phyloP scores from a whole-genome alignment of 176 grass and related monocot genomes.

The Typha latifolia region DNA sequence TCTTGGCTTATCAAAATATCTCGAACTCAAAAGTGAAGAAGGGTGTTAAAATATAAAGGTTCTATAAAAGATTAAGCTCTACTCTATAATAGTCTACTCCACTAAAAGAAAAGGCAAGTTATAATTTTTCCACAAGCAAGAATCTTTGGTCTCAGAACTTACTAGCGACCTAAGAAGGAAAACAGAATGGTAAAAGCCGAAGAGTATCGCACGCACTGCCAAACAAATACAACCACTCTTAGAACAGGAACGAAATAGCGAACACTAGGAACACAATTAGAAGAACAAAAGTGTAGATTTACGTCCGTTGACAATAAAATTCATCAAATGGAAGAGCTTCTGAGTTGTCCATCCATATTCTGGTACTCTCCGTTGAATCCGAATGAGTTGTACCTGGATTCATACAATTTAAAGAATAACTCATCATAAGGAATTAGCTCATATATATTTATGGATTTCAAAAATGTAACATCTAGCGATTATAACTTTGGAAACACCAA shows the following conservation, averaged over 20 bases:
- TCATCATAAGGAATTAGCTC: not conserved
- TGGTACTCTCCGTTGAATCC: conserved; percentile 78
- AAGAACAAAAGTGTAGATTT: conserved; percentile 8
- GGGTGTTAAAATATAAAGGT: no score
- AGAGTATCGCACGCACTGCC: conserved; percentile 22
- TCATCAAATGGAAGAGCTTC: conserved; percentile 85
- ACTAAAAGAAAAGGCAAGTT: not conserved
- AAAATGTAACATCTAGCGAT: not conserved
- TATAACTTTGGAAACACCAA: not conserved
- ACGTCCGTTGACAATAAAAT: conserved; percentile 82
- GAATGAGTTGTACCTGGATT: conserved; percentile 63
- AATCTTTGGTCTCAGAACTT: not conserved
- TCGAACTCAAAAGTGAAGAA: no score
- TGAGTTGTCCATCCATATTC: conserved; percentile 96
- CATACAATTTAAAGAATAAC: not conserved
- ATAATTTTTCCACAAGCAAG: not conserved
- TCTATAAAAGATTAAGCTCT: no score
- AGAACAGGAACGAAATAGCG: not conserved
- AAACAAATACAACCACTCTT: conserved; percentile 7
- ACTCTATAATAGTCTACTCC: no score
- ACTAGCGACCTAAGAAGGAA: conserved; percentile 17
- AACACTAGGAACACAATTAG: conserved; percentile 5
- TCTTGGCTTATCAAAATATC: no score
- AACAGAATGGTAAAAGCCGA: conserved; percentile 10
- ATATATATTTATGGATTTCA: not conserved